Evolutionary conservation across 768 basidiomycete genomes (phyloP), one percentile per base, ranked within the genome.

Genomic region (Kwoniella mangroviensis): DNA sequence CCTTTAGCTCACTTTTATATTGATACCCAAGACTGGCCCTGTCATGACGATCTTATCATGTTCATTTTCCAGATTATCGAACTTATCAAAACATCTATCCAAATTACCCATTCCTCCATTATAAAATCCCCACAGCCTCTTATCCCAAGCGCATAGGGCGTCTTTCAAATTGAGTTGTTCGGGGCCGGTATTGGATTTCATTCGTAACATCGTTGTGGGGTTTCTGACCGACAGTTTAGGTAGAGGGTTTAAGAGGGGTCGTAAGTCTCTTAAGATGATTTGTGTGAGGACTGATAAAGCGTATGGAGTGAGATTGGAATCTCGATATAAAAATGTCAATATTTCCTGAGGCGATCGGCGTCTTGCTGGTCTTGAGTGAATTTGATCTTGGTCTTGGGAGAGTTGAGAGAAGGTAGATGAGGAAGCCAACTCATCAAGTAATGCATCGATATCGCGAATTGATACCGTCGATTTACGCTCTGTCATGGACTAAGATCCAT

Each of bases 221-320:
- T 75, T 79, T 17, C 86, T 22, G 82, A 84, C 41, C 83, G 6
- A 81, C 85, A 15, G 86, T 12, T 28, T 42, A 2, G 80, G 86
- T 0, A 90, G 84, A 2, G 92, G 90, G 73, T 92, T 92, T 1
- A 94, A 80, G 1, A 95, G 80, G 9, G 93, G 93, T 34, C 90
- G 87, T 0, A 98, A 84, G 80, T 98, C 94, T 72, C 91, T 91
- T 43, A 96, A 87, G 68, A 98, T 91, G 72, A 96, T 90, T 77
- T 98, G 94, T 0, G 91, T 90, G 58, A 95, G 84, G 70, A 90
- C 87, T 0, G 88, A 85, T 2, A 90, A 87, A 51, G 92, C 90
- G 12, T 83, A 82, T 0, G 92, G 89, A 1, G 88, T 85, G 11
- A 93, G 83, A 2, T 43, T 51, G 19, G 77, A 75, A 11, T 85